These are phyloP conservation scores for Malus asiatica DNA, from an alignment of 306 rosid species.

Conservation along the genomic window DNA sequence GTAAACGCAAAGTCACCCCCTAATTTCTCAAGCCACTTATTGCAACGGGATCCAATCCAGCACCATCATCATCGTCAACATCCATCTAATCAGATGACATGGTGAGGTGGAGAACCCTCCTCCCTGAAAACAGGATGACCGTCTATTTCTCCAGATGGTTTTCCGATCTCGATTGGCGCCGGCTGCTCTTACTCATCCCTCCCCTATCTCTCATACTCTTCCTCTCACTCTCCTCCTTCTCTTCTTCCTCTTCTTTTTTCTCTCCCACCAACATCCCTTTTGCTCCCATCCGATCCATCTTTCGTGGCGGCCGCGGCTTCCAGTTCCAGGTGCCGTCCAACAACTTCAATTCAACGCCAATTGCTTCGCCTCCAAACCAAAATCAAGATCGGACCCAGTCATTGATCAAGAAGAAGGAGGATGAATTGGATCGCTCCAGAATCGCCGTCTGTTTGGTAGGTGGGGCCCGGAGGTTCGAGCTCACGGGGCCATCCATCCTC, in stretches of 20 bases:
- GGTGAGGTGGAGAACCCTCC: conserved; percentile 1
- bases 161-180: conserved; percentile 44
- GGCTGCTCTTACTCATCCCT: conserved; percentile 35
- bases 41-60: not conserved
- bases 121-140: conserved; percentile 4
- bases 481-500: conserved; percentile 76
- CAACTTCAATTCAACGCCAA: not conserved
- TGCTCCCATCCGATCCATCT: conserved; percentile 29
- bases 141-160: conserved; percentile 24
- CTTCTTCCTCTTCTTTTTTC: not conserved
- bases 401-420: conserved; percentile 10
- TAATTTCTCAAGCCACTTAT: not conserved
- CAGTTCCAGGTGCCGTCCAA: not conserved
- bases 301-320: conserved; percentile 15
- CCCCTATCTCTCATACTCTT: conserved; percentile 40
- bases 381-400: not conserved
- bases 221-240: conserved; percentile 20
- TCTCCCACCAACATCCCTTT: conserved; percentile 13
- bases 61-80: not conserved
- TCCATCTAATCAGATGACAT: not conserved
- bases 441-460: conserved; percentile 92
- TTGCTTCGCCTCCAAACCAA: not conserved
- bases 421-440: conserved; percentile 49
- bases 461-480: conserved; percentile 90
- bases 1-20: conserved; percentile 2